Evolutionary conservation across 768 basidiomycete species (phyloP).

Genomic region (Boletus sp.): DNA sequence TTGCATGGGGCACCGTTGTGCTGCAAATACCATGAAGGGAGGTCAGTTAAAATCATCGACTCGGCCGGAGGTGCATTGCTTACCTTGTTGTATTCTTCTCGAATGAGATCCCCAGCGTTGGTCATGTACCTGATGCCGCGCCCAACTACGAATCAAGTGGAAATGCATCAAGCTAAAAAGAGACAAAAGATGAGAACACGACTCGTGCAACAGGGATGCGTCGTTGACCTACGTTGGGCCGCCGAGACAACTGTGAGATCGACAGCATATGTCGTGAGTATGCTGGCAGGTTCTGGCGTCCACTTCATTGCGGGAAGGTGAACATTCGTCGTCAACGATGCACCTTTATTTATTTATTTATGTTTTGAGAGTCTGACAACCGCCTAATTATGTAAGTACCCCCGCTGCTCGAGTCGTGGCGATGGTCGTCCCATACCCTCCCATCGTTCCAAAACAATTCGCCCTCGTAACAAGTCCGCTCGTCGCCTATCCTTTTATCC

Average conservation of each 20-base stretch:
- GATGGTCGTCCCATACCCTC: no score
- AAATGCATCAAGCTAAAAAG: slow-evolving; percentile 25
- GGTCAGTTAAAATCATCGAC: no score
- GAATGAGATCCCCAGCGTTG: slow-evolving; percentile 22
- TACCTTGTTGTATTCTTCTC: slow-evolving; percentile 33
- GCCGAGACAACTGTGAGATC: background rate
- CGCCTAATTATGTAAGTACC: no score
- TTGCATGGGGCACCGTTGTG: slow-evolving; percentile 23
- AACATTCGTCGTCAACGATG: background rate
- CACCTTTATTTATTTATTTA: background rate
- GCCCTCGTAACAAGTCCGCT: no score
- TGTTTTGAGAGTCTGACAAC: no score
- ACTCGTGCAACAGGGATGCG: background rate
- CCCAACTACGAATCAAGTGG: slow-evolving; percentile 32
- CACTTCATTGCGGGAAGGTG: background rate
- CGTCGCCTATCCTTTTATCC: no score
- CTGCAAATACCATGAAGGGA: slow-evolving; percentile 9
- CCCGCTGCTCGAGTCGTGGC: no score
- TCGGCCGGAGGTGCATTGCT: background rate
- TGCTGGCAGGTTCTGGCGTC: background rate
- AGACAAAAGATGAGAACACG: background rate
- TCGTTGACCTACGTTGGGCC: background rate
- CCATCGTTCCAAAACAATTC: no score
- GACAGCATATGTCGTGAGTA: background rate
- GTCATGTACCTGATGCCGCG: slow-evolving; percentile 16